Evolutionary conservation across 2,329 filamentous ascomycete species (phyloP).

Genomic region (Rutstroemia sp.): DNA sequence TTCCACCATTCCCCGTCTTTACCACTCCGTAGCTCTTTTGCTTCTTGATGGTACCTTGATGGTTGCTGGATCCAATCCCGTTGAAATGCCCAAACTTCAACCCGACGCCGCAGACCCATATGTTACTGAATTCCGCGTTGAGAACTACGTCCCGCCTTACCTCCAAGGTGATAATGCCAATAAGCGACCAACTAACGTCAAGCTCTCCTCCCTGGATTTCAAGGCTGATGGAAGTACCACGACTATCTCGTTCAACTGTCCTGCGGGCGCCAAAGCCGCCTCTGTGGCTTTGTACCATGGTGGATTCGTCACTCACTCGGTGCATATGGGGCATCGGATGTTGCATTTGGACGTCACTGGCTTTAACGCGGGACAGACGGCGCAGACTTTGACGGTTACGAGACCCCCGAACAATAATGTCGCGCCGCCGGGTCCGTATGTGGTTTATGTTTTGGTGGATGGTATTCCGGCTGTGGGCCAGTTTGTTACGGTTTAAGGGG

Average conservation of each 20-base stretch:
- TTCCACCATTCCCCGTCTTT: conserved; percentile 42
- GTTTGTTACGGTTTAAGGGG: conserved; percentile 20
- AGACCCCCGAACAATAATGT: conserved; percentile 48
- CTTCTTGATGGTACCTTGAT: conserved; percentile 53
- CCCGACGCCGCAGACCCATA: conserved; percentile 39
- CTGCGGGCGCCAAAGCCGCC: conserved; percentile 34
- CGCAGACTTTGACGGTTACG: conserved; percentile 42
- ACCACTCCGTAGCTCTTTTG: conserved; percentile 53
- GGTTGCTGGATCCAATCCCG: conserved; percentile 52
- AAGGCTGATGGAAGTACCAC: conserved; percentile 37
- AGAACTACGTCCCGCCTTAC: conserved; percentile 55
- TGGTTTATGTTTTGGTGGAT: conserved; percentile 46
- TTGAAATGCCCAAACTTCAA: conserved; percentile 46
- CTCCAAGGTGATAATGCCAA: conserved; percentile 42
- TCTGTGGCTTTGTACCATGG: conserved; percentile 49
- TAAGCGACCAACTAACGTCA: conserved; percentile 40
- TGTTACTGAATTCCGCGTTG: conserved; percentile 53
- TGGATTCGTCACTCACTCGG: conserved; percentile 52
- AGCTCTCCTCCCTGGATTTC: conserved; percentile 37
- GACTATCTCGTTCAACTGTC: conserved; percentile 39
- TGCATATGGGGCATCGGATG: conserved; percentile 57
- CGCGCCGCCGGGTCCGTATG: conserved; percentile 52
- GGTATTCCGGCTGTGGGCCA: conserved; percentile 27
- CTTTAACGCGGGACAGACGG: conserved; percentile 35
- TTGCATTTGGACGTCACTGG: conserved; percentile 42